Conservation (phyloP, 2,329 filamentous ascomycete species). For the Aciculosporium take region DNA sequence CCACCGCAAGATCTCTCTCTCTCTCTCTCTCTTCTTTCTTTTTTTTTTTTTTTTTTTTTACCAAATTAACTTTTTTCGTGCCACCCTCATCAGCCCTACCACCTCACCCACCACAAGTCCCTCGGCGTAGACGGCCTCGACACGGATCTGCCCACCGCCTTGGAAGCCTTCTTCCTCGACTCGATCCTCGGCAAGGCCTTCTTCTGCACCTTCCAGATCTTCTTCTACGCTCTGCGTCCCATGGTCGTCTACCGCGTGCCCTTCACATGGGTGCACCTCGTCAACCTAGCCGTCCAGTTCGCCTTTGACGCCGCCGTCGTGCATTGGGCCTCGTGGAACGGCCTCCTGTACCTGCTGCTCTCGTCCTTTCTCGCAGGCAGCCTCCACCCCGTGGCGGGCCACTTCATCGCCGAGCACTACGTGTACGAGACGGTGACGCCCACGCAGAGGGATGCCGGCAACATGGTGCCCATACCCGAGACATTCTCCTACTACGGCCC, state of each 20-base stretch:
- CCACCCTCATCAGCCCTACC: conserved; percentile 56
- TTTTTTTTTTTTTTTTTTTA: background rate
- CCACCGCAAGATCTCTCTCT: too few species aligned
- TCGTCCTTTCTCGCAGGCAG: conserved; percentile 89
- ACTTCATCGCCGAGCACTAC: conserved; percentile 98
- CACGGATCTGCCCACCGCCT: conserved; percentile 81
- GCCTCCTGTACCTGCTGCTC: conserved; percentile 70
- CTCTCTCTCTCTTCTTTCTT: background rate
- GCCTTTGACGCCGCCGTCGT: conserved; percentile 62
- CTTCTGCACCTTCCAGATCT: conserved; percentile 97
- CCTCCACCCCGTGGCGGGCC: conserved; percentile 84
- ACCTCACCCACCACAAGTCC: conserved; percentile 97
- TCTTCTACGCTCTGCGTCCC: conserved; percentile 93
- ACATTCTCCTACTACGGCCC: conserved; percentile 95
- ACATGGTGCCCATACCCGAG: conserved; percentile 62
- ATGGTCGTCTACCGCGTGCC: conserved; percentile 89
- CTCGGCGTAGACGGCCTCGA: conserved; percentile 92
- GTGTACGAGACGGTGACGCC: conserved; percentile 54
- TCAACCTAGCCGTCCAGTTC: conserved; percentile 69
- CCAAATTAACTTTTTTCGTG: background rate
- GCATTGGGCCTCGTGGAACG: conserved; percentile 42
- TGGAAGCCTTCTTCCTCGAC: conserved; percentile 88
- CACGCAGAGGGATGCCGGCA: conserved; percentile 40
- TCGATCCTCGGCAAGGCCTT: conserved; percentile 94
- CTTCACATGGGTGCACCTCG: conserved; percentile 67